Evolutionary conservation across 768 basidiomycete species (phyloP).

Genomic region (Neoboletus brunneissimus): DNA sequence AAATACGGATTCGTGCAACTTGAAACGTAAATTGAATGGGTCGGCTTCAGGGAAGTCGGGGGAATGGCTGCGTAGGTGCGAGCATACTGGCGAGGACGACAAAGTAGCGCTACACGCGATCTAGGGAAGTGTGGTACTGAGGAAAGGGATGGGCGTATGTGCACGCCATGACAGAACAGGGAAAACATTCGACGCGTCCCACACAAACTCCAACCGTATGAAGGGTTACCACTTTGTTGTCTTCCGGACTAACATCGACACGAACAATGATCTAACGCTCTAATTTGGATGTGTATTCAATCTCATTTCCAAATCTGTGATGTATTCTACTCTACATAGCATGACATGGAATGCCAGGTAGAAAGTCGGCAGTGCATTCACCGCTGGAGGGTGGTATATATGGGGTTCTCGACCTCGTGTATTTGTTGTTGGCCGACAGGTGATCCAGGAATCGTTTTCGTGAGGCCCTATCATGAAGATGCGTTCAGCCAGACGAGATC

Average conservation of each 20-base stretch:
- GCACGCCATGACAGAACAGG: constrained; percentile 30
- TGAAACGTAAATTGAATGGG: constrained; percentile 67
- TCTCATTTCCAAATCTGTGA: neutral
- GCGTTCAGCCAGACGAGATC: neutral
- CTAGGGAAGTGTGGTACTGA: neutral
- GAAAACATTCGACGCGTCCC: constrained; percentile 26
- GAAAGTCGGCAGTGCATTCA: constrained; percentile 32
- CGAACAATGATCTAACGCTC: neutral
- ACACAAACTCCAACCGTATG: neutral
- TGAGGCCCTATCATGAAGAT: constrained; percentile 63
- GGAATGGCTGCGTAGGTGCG: constrained; percentile 16
- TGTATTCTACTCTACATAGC: constrained; percentile 23
- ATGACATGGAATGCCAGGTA: constrained; percentile 2
- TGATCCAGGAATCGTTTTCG: constrained; percentile 87
- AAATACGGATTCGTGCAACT: constrained; percentile 80
- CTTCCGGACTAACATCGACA: neutral
- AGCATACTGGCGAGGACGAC: neutral
- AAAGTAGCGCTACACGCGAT: neutral
- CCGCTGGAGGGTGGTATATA: constrained; percentile 84
- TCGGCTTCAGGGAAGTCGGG: constrained; percentile 29
- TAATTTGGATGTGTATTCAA: neutral
- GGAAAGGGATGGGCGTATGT: constrained; percentile 16
- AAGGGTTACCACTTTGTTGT: neutral
- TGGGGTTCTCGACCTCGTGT: constrained; percentile 84
- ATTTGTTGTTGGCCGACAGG: constrained; percentile 79